phyloP scores from a whole-genome alignment of 2,329 filamentous ascomycete genomes.

The Dothideomycetes sp. region DNA sequence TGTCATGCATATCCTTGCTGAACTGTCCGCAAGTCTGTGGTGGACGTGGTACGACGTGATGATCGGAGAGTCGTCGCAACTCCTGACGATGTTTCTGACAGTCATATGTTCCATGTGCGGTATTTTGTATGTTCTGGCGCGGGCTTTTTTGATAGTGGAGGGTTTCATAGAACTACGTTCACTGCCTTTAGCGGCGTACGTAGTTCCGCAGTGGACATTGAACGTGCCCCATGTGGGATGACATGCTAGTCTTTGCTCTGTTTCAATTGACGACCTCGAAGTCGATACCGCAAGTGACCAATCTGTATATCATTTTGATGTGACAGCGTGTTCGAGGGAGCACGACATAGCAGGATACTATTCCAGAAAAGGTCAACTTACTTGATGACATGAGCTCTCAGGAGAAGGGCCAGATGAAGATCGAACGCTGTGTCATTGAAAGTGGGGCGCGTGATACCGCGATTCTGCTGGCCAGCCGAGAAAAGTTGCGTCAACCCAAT shows the following conservation, averaged over 20 bases:
- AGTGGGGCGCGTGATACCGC: too few species aligned
- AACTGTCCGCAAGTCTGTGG: constrained; percentile 17
- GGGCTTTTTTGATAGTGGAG: constrained; percentile 23
- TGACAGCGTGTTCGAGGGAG: too few species aligned
- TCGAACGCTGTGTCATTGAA: too few species aligned
- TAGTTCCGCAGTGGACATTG: constrained; percentile 22
- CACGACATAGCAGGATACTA: too few species aligned
- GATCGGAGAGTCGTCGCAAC: constrained; percentile 11
- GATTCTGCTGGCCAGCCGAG: too few species aligned
- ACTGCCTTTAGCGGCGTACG: constrained; percentile 19
- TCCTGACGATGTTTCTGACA: constrained; percentile 12
- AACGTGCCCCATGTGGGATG: constrained; percentile 24
- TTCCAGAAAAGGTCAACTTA: too few species aligned
- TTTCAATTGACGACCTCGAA: too few species aligned
- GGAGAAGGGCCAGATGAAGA: too few species aligned
- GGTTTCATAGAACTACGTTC: constrained; percentile 22
- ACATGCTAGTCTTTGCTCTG: not conserved
- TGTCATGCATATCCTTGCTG: constrained; percentile 20
- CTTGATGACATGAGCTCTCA: too few species aligned
- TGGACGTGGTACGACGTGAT: constrained; percentile 18
- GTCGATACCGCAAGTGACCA: too few species aligned
- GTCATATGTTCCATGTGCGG: constrained; percentile 15
- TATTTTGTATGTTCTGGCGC: constrained; percentile 19
- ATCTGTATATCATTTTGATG: too few species aligned
- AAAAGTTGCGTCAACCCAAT: not conserved